Conservation (phyloP, 768 basidiomycete genomes). For the Amanita molliuscula region DNA sequence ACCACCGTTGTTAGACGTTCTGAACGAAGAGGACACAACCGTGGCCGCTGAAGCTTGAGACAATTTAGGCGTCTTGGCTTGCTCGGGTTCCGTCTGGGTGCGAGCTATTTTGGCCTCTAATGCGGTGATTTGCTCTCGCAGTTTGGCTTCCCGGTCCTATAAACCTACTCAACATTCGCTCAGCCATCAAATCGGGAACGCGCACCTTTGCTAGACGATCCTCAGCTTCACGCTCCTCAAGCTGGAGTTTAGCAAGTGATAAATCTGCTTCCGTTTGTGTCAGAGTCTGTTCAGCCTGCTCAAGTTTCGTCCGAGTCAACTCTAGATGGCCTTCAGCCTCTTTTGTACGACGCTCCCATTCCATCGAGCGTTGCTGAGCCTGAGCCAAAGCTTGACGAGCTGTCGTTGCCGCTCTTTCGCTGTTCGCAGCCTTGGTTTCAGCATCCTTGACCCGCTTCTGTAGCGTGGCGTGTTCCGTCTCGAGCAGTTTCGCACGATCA, state of each 20-base stretch:
- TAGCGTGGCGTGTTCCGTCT: slow-evolving; percentile 54
- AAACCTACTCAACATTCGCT: neutral
- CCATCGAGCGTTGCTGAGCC: slow-evolving; percentile 67
- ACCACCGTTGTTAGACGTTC: slow-evolving; percentile 19
- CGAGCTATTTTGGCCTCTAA: slow-evolving; percentile 52
- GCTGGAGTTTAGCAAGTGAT: slow-evolving; percentile 53
- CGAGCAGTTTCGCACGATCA: slow-evolving; percentile 51
- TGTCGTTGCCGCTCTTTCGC: slow-evolving; percentile 46
- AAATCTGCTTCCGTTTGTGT: slow-evolving; percentile 63
- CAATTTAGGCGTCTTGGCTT: slow-evolving; percentile 24
- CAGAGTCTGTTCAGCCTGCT: slow-evolving; percentile 56
- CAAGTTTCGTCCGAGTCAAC: slow-evolving; percentile 45
- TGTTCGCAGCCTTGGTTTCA: slow-evolving; percentile 49
- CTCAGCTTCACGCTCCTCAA: slow-evolving; percentile 69
- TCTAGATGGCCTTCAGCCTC: slow-evolving; percentile 61
- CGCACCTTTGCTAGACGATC: slow-evolving; percentile 57
- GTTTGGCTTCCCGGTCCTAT: slow-evolving; percentile 63
- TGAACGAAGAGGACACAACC: slow-evolving; percentile 16
- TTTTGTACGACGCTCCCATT: slow-evolving; percentile 75
- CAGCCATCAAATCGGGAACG: neutral
- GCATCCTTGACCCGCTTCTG: slow-evolving; percentile 69
- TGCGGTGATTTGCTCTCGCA: slow-evolving; percentile 53
- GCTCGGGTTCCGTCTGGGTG: slow-evolving; percentile 49
- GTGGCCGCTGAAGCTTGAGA: slow-evolving; percentile 9
- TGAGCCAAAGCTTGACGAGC: slow-evolving; percentile 56